Conservation (phyloP, 306 rosid genomes). For the Trifolium pratense region DNA sequence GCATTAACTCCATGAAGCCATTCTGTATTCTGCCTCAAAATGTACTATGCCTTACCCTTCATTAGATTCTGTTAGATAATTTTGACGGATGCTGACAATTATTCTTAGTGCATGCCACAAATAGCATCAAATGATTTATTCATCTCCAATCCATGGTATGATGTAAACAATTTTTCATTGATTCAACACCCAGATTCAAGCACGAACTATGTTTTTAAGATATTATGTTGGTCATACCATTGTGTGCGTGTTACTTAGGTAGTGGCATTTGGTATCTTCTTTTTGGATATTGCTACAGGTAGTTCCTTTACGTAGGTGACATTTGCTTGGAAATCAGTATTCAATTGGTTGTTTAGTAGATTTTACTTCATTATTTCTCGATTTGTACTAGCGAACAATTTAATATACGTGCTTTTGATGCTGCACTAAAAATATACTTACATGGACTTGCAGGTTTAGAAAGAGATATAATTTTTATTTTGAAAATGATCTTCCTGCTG, state of each 20-base stretch:
- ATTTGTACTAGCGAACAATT: constrained; percentile 6
- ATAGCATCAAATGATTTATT: not conserved
- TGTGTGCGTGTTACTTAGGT: constrained; percentile 6
- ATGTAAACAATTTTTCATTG: constrained; percentile 15
- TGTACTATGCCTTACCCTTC: not conserved
- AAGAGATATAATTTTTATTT: constrained; percentile 71
- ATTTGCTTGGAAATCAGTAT: constrained; percentile 1
- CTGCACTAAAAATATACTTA: not conserved
- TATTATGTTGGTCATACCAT: constrained; percentile 17
- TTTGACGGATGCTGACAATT: not conserved
- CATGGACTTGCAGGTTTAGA: constrained; percentile 67
- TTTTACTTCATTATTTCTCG: constrained; percentile 8
- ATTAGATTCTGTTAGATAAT: not conserved
- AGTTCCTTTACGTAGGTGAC: constrained; percentile 8
- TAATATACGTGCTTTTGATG: constrained; percentile 20
- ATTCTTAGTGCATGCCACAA: constrained; percentile 23
- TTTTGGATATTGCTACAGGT: constrained; percentile 15
- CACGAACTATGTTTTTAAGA: constrained; percentile 9
- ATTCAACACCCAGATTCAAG: constrained; percentile 19
- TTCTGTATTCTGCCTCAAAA: not conserved
- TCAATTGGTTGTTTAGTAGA: constrained; percentile 9
- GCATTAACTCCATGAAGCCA: not conserved
- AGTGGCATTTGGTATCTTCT: not conserved
- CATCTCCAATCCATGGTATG: not conserved
- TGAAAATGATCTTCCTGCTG: constrained; percentile 58